Evolutionary conservation across 352 stramenopile species (phyloP).

Genomic region (Pythium rhizo-oryzae): DNA sequence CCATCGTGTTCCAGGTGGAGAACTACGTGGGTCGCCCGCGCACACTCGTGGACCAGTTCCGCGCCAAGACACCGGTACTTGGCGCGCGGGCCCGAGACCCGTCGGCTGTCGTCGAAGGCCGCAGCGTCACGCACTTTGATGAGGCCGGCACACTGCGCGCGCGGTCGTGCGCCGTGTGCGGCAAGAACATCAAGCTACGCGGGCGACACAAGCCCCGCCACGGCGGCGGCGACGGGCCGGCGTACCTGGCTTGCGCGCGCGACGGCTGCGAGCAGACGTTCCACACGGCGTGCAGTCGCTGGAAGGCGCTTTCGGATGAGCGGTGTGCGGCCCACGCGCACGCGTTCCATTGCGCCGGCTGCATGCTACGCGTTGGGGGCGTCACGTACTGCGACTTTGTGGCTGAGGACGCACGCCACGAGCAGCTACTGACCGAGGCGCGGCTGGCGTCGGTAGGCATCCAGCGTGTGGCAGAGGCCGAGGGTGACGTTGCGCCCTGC

Average conservation of each 20-base stretch:
- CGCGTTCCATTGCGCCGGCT: conserved; percentile 57
- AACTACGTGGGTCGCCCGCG: conserved; percentile 53
- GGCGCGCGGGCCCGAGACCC: background rate
- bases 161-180: conserved; percentile 54
- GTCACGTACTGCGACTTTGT: conserved; percentile 73
- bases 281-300: conserved; percentile 71
- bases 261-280: conserved; percentile 63
- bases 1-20: conserved; percentile 55
- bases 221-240: background rate
- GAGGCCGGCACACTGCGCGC: conserved; percentile 52
- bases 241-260: conserved; percentile 46
- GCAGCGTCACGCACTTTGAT: conserved; percentile 58
- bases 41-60: conserved; percentile 52
- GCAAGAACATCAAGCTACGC: conserved; percentile 48
- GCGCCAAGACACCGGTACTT: conserved; percentile 24
- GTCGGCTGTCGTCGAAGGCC: conserved; percentile 16
- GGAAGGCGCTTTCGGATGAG: conserved; percentile 41
- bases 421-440: conserved; percentile 46
- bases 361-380: conserved; percentile 34
- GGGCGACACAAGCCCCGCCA: conserved; percentile 22
- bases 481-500: too few species aligned
- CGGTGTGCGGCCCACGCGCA: conserved; percentile 18
- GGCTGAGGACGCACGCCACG: conserved; percentile 40
- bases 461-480: conserved; percentile 18
- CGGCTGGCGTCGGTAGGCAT: conserved; percentile 50